Evolutionary conservation across 208 protist genomes (phyloP), one percentile per base, ranked within the genome.

Genomic region (Acanthamoeba quina): DNA sequence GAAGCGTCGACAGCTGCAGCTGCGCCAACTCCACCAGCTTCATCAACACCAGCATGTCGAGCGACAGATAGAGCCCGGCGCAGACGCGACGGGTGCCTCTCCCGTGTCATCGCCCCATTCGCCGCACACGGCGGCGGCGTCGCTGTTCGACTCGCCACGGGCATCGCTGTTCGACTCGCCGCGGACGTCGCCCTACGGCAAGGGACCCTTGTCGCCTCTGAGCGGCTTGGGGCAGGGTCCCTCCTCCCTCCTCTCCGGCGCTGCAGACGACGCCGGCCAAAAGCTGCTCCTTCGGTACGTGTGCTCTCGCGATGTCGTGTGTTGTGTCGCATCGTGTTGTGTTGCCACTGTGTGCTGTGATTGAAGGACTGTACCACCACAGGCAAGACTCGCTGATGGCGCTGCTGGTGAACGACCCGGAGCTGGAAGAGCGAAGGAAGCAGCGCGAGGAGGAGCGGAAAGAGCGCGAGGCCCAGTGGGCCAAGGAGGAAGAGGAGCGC

Each of bases 371-470:
- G 54, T 15, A 7, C 13, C 1, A 21, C 52, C 26, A 21, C 52
- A 56, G 78, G 26, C 78, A 86, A 21, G 78, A 86, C 85, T 76
- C 62, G 31, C 60, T 91, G 37, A 76, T 91, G 85, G 49, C 34
- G 31, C 64, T 91, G 85, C 29, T 91, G 58, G 85, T 91, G 58
- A 91, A 91, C 47, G 85, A 91, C 29, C 56, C 64, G 37, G 62
- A 68, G 41, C 85, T 91, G 17, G 85, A 91, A 26, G 85, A 91
- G 85, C 19, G 85, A 74, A 31, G 85, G 21, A 91, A 91, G 60
- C 85, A 91, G 85, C 52, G 85, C 5, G 85, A 91, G 26, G 85
- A 91, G 26, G 85, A 91, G 47, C 56, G 85, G 13, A 91, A 76
- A 29, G 85, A 76, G 64, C 56, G 85, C 34, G 85, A 91, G 60